Evolutionary conservation across 495 filamentous ascomycete species (phyloP), one percentile per base, ranked within the genome.

Genomic region (Aspergillus indologenus): DNA sequence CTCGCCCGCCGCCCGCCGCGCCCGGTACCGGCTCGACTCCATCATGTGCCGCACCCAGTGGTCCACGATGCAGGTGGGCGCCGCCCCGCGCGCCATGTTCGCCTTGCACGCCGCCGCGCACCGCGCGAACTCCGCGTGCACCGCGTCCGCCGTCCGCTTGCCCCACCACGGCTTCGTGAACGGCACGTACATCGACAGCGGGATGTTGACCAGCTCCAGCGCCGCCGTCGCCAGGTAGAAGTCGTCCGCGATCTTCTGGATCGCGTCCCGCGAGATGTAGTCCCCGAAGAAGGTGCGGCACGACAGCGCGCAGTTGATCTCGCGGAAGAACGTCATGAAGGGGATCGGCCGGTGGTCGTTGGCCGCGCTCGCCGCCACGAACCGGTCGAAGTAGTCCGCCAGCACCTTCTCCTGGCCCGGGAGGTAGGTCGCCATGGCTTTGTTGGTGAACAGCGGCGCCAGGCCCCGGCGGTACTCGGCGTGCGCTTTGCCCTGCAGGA

Each of bases 171-270:
- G 87, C 78, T 89, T 92, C 57, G 93, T 96, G 76, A 84, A 96
- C n/a, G 92, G 92, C 53, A 98, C 75, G 71, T 96, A 95, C 71
- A 96, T 88, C 0, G 73, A 71, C 11, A 74, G 51, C 22, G 92
- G 92, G 76, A 98, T 90, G 75, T 96, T 96, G 75, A 98, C 92
- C 20, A 98, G 83, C 68, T 98, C 92, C 45, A 98, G 83, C 6
- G 92, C 92, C 22, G 87, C 93, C 5, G 93, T 98, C 57, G 93
- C 90, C 52, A 90, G 84, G 71, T 94, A 98, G 71, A 91, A 98
- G 68, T 98, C 91, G 66, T 96, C 88, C 45, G 92, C 89, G 57
- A 98, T 92, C 76, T 90, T 92, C 80, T 95, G 95, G 54, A 96
- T 83, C n/a, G 87, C 70, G 18, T 68, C 66, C 34, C 72, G 66